Conservation (phyloP, 352 stramenopile species). For the Phytopythium sindhum region DNA sequence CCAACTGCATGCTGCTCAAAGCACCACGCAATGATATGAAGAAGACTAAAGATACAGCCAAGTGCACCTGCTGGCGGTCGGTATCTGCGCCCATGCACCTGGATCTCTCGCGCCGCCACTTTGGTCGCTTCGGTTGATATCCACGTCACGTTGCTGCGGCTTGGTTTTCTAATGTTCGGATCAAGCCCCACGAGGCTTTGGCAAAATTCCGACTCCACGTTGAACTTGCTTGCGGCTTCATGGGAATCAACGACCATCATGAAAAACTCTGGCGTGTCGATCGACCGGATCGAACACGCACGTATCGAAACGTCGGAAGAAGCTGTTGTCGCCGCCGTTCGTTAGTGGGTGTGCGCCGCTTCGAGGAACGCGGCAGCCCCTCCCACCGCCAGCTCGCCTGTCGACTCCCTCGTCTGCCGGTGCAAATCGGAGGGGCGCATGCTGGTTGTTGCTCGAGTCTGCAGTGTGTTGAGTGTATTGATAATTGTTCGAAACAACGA, state of each 20-base stretch:
- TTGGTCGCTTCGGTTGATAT: not conserved
- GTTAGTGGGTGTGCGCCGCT: not conserved
- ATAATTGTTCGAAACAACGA: not conserved
- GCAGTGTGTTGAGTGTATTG: not conserved
- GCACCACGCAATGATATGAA: not conserved
- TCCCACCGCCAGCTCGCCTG: not conserved
- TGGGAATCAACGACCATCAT: not conserved
- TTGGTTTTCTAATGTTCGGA: too few species aligned
- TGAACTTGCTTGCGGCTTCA: not conserved
- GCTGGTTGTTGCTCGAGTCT: too few species aligned
- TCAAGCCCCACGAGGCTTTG: too few species aligned
- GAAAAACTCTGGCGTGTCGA: not conserved
- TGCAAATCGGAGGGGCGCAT: not conserved
- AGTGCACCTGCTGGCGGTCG: not conserved
- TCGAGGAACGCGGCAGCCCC: not conserved
- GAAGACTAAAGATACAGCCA: not conserved
- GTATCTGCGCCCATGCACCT: not conserved
- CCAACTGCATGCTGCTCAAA: not conserved
- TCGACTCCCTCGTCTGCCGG: not conserved
- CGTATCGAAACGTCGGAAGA: not conserved
- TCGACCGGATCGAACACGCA: too few species aligned
- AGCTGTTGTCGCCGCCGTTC: not conserved
- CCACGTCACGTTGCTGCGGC: too few species aligned
- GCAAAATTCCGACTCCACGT: not conserved
- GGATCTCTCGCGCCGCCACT: not conserved